A percentile compares a stretch with the other conserved stretches of the same genome.
Conservation (phyloP, 2,329 filamentous ascomycete species). For the Colletotrichum falcatum region DNA sequence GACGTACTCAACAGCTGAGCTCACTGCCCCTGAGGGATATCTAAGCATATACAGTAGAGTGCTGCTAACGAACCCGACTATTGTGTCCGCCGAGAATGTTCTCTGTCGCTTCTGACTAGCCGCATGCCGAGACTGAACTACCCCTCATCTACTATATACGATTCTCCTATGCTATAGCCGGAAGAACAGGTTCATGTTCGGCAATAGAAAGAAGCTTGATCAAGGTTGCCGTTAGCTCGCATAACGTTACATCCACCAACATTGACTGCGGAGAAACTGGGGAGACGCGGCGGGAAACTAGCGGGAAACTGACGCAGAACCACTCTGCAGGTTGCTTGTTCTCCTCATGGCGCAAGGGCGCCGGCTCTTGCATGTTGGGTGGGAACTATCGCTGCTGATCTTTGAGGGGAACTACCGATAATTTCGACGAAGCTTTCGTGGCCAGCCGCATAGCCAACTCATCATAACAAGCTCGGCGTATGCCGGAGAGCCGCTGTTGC, state of each 20-base stretch:
- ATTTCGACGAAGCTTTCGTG: slow-evolving; percentile 27
- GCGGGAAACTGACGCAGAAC: slow-evolving; percentile 6
- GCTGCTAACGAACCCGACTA: not conserved
- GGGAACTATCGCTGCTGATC: not conserved
- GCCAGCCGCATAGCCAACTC: not conserved
- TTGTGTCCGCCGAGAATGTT: not conserved
- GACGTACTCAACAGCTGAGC: not conserved
- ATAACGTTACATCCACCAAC: not conserved
- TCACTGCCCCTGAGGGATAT: not conserved
- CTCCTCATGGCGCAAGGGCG: not conserved
- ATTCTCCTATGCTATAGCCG: not conserved
- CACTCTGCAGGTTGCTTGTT: slow-evolving; percentile 1
- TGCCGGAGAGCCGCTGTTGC: not conserved
- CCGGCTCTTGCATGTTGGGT: not conserved
- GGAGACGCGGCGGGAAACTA: not conserved
- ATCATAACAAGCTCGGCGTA: slow-evolving; percentile 7
- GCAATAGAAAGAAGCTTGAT: not conserved
- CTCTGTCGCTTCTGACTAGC: not conserved
- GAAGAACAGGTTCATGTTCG: not conserved
- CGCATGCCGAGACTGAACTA: not conserved
- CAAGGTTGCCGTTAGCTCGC: not conserved
- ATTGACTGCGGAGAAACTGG: not conserved
- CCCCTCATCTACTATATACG: not conserved
- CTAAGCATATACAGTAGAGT: not conserved
- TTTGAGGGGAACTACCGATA: slow-evolving; percentile 27